Evolutionary conservation across 768 basidiomycete species (phyloP).

Genomic region (Gloeostereum incarnatum): DNA sequence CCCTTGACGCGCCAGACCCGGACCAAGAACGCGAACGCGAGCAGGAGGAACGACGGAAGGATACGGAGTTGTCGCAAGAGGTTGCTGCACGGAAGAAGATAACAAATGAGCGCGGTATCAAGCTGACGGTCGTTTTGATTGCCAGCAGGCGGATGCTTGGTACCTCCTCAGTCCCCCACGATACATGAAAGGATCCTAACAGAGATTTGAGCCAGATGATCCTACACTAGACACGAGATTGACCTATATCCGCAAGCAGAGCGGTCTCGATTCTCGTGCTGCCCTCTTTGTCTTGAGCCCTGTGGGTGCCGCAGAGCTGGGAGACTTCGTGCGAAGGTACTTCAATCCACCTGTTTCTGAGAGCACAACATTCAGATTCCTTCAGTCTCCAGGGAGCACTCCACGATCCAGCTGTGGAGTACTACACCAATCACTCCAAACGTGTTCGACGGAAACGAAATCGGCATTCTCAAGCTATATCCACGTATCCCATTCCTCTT

Average conservation of each 20-base stretch:
- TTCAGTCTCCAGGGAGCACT: constrained; percentile 85
- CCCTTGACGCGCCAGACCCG: constrained; percentile 42
- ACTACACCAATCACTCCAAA: constrained; percentile 89
- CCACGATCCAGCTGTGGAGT: constrained; percentile 84
- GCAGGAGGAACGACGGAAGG: constrained; percentile 62
- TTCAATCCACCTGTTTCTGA: constrained; percentile 1
- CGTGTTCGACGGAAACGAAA: constrained; percentile 87
- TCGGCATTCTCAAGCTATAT: constrained; percentile 54
- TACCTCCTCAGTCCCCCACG: constrained; percentile 22
- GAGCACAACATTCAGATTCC: no score
- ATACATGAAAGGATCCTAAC: background rate
- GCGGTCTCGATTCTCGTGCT: constrained; percentile 84
- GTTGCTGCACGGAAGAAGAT: constrained; percentile 72
- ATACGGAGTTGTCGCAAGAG: constrained; percentile 71
- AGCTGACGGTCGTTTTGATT: constrained; percentile 89
- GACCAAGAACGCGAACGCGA: constrained; percentile 49
- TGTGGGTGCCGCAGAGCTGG: constrained; percentile 75
- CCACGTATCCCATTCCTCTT: constrained; percentile 42
- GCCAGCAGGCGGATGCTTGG: constrained; percentile 85
- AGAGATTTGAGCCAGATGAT: constrained; percentile 48
- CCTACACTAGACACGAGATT: constrained; percentile 74
- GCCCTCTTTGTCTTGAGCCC: constrained; percentile 93
- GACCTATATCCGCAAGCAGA: constrained; percentile 80
- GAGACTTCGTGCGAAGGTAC: constrained; percentile 83
- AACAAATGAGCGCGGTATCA: constrained; percentile 80